These are phyloP conservation scores for Fusarium torulosum DNA, from an alignment of 2,329 filamentous ascomycete species.

Conservation along the genomic window DNA sequence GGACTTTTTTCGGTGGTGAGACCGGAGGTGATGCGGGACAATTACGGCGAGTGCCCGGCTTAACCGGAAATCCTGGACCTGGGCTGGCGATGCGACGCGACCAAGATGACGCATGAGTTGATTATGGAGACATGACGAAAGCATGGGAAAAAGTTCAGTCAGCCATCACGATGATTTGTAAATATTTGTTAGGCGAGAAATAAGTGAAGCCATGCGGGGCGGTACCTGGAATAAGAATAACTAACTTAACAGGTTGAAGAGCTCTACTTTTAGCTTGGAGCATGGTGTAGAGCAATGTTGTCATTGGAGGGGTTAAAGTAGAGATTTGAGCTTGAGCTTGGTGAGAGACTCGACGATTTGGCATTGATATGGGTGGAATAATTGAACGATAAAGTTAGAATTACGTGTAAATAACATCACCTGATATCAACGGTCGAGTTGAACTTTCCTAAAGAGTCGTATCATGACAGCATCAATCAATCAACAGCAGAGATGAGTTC, in stretches of 20 bases:
- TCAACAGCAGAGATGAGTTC: slow-evolving; percentile 7
- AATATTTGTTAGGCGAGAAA: not conserved
- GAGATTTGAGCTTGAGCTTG: slow-evolving; percentile 9
- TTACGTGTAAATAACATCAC: not conserved
- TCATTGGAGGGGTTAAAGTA: slow-evolving; percentile 42
- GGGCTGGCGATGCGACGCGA: not conserved
- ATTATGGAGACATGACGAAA: slow-evolving; percentile 45
- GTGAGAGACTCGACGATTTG: not conserved
- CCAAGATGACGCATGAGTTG: slow-evolving; percentile 26
- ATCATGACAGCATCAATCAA: slow-evolving; percentile 33
- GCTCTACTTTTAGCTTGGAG: slow-evolving; percentile 25
- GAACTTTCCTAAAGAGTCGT: not conserved
- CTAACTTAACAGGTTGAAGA: slow-evolving; percentile 14
- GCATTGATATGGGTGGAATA: not conserved
- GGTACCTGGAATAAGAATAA: too few relatives aligned
- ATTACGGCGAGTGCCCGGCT: slow-evolving; percentile 29
- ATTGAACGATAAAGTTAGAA: not conserved
- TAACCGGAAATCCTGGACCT: slow-evolving; percentile 20
- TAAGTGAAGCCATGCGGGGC: too few relatives aligned
- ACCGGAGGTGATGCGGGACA: slow-evolving; percentile 24
- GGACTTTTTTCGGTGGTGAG: slow-evolving; percentile 6
- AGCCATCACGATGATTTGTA: slow-evolving; percentile 40
- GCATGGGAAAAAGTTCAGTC: slow-evolving; percentile 20
- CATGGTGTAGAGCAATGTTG: slow-evolving; percentile 34
- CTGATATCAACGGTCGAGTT: slow-evolving; percentile 1